Percentiles rank a stretch among this genome's conserved stretches.
phyloP scores from a whole-genome alignment of 345 rosid species.

The Odontarrhena argentea region DNA sequence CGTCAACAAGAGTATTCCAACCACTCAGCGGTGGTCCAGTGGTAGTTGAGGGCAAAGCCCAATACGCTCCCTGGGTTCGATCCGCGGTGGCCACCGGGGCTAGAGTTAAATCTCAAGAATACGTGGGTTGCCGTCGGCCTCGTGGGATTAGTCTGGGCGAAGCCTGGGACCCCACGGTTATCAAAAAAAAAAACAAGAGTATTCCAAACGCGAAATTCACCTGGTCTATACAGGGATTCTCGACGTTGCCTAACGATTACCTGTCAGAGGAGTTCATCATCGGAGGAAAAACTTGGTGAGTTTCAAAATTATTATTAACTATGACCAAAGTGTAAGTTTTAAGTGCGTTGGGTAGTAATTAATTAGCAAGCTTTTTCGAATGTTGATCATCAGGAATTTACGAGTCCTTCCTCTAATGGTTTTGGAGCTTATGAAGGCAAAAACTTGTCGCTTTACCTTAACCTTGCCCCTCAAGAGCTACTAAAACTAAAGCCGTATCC shows the following conservation, averaged over 20 bases:
- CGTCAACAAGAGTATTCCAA: neutral
- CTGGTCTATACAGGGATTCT: neutral
- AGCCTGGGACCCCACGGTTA: no score
- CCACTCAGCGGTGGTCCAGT: no score
- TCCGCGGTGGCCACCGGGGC: no score
- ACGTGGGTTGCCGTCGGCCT: no score
- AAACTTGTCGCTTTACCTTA: neutral
- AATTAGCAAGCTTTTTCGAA: neutral
- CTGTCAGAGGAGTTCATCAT: neutral
- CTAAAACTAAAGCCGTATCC: conserved; percentile 29
- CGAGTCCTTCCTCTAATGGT: neutral
- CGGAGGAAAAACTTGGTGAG: conserved; percentile 8
- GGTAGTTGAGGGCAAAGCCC: no score
- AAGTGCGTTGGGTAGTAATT: neutral
- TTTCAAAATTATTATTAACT: neutral
- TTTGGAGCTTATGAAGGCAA: neutral
- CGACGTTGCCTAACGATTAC: neutral
- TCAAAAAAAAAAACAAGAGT: no score
- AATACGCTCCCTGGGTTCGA: no score
- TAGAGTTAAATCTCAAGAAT: no score
- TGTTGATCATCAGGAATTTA: neutral
- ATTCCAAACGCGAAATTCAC: neutral
- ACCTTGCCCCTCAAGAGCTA: neutral
- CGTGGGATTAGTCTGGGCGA: no score
- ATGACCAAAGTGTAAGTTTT: no score